Evolutionary conservation across 1,284 basidiomycete species (phyloP).

Genomic region (Leccinum fallax): DNA sequence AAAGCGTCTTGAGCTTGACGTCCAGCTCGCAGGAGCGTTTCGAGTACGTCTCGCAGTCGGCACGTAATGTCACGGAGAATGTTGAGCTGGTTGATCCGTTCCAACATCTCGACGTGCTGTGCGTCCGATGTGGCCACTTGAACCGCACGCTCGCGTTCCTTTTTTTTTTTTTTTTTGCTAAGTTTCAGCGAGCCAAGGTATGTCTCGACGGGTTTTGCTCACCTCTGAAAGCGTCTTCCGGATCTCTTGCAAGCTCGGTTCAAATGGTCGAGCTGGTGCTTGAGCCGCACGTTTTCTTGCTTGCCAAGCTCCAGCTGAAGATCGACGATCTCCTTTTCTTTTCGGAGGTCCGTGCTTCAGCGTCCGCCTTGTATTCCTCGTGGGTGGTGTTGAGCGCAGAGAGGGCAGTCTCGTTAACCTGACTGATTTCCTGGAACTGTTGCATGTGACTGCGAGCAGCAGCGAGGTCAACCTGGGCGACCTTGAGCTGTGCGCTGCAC

Average conservation of each 20-base stretch:
- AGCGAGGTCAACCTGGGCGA: conserved; percentile 73
- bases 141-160: conserved; percentile 81
- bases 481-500: conserved; percentile 70
- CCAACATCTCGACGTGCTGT: conserved; percentile 84
- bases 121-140: conserved; percentile 70
- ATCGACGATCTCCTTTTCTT: conserved; percentile 90
- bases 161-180: neutral
- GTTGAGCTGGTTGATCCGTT: conserved; percentile 87
- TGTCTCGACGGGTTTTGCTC: conserved; percentile 8
- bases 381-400: conserved; percentile 69
- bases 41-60: conserved; percentile 69
- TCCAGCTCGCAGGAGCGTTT: conserved; percentile 72
- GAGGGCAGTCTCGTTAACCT: conserved; percentile 79
- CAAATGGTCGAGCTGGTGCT: conserved; percentile 78
- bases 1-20: conserved; percentile 57
- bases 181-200: neutral
- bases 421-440: conserved; percentile 84
- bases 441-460: conserved; percentile 72
- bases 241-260: conserved; percentile 72
- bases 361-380: conserved; percentile 76
- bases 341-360: conserved; percentile 74
- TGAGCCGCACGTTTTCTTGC: conserved; percentile 80
- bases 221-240: conserved; percentile 68
- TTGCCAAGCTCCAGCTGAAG: conserved; percentile 85
- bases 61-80: conserved; percentile 78